A percentile compares a stretch with the other conserved stretches of the same genome.
These are phyloP conservation scores for Blechomonas ayalai DNA, from an alignment of 208 protist species.

Conservation along the genomic window DNA sequence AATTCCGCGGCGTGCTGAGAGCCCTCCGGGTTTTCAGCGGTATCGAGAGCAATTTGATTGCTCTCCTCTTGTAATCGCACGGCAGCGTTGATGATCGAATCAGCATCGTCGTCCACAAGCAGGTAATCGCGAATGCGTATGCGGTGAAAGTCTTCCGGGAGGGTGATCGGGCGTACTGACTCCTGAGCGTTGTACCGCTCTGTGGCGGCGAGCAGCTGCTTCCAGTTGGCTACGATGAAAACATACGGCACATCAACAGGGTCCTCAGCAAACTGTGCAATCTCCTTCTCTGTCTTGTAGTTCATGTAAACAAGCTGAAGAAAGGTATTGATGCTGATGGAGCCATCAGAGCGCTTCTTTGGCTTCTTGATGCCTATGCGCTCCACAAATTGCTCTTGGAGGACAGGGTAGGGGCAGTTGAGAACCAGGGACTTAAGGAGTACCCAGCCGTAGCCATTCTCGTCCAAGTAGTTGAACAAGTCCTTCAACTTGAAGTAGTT, in stretches of 20 bases:
- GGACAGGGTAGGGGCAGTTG: slow-evolving; percentile 60
- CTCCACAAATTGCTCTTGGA: slow-evolving; percentile 84
- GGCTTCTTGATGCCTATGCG: slow-evolving; percentile 54
- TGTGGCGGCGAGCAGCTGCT: slow-evolving; percentile 55
- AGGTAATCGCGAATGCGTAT: slow-evolving; percentile 51
- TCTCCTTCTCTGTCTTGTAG: slow-evolving; percentile 78
- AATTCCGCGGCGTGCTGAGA: not conserved
- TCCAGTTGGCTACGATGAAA: slow-evolving; percentile 79
- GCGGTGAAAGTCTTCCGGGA: slow-evolving; percentile 57
- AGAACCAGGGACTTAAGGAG: slow-evolving; percentile 59
- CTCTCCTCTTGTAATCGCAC: slow-evolving; percentile 27
- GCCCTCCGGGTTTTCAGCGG: slow-evolving; percentile 1
- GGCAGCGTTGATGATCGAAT: slow-evolving; percentile 34
- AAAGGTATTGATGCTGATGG: slow-evolving; percentile 75
- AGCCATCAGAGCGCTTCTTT: slow-evolving; percentile 53
- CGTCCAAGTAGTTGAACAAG: slow-evolving; percentile 75
- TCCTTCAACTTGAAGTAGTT: slow-evolving; percentile 82
- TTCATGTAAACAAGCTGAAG: slow-evolving; percentile 77
- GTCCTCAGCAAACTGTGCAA: slow-evolving; percentile 25
- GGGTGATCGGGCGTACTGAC: slow-evolving; percentile 9
- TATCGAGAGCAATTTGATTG: slow-evolving; percentile 4
- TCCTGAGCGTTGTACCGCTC: slow-evolving; percentile 32
- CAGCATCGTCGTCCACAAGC: slow-evolving; percentile 36
- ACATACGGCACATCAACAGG: slow-evolving; percentile 46
- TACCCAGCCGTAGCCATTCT: slow-evolving; percentile 66